phyloP scores from a whole-genome alignment of 176 grass and related monocot species.

The Avena atlantica region DNA sequence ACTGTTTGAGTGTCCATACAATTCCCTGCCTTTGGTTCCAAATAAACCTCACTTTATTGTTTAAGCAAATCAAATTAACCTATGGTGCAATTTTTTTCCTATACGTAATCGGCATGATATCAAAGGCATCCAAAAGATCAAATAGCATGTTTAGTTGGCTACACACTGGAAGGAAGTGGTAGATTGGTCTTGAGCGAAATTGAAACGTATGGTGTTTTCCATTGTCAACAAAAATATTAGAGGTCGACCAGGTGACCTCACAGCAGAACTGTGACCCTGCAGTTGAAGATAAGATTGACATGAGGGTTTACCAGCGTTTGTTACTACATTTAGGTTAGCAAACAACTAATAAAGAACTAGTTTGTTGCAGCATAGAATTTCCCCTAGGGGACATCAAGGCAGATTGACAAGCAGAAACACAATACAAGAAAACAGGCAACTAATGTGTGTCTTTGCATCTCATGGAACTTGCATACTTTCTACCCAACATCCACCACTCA shows the following conservation, averaged over 20 bases:
- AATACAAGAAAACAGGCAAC: neutral
- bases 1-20: neutral
- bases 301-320: slow-evolving; percentile 10
- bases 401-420: neutral
- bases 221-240: neutral
- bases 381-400: neutral
- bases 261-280: neutral
- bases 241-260: slow-evolving; percentile 12
- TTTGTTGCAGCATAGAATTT: slow-evolving; percentile 2
- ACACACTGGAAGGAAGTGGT: neutral
- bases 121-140: neutral
- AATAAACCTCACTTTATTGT: slow-evolving; percentile 25
- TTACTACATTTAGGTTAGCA: neutral
- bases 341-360: slow-evolving; percentile 8
- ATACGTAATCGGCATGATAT: neutral
- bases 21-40: neutral
- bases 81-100: slow-evolving; percentile 18
- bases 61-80: slow-evolving; percentile 27
- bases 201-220: neutral
- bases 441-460: neutral
- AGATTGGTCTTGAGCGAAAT: neutral
- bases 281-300: neutral
- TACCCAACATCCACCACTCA: neutral
- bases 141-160: slow-evolving; percentile 13
- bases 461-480: neutral